A percentile compares a stretch with the other conserved stretches of the same genome.
phyloP scores from a whole-genome alignment of 495 filamentous ascomycete species.

The Tuber calosporum region DNA sequence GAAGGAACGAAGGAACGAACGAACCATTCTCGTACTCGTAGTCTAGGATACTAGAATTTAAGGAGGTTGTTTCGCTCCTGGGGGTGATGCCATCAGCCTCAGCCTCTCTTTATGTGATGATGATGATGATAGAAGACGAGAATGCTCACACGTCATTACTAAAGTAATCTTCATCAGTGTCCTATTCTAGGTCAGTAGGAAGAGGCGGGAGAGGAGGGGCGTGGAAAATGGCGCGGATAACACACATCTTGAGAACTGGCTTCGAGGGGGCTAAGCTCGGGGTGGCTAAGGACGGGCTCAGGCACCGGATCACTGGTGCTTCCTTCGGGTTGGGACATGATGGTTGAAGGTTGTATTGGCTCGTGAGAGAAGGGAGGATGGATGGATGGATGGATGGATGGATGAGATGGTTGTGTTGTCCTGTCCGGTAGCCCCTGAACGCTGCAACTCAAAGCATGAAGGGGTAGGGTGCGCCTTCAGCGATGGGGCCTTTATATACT shows the following conservation, averaged over 20 bases:
- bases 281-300: too few species aligned
- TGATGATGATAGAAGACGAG: neutral
- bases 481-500: neutral
- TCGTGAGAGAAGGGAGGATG: neutral
- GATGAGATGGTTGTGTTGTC: too few species aligned
- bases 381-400: neutral
- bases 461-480: neutral
- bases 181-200: slow-evolving; percentile 12
- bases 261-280: neutral
- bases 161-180: slow-evolving; percentile 17
- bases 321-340: neutral
- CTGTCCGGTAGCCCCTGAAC: neutral
- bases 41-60: slow-evolving; percentile 28
- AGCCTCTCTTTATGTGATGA: neutral
- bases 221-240: neutral
- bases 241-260: slow-evolving; percentile 18
- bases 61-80: slow-evolving; percentile 26
- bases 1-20: slow-evolving; percentile 7
- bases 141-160: slow-evolving; percentile 23
- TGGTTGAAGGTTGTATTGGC: neutral
- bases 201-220: neutral
- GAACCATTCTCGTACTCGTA: slow-evolving; percentile 36
- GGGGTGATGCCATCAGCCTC: neutral
- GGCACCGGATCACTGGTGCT: neutral
- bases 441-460: neutral